Evolutionary conservation across 2,329 filamentous ascomycete genomes (phyloP), one percentile per base, ranked within the genome.

Genomic region (Dactylellina sp.): DNA sequence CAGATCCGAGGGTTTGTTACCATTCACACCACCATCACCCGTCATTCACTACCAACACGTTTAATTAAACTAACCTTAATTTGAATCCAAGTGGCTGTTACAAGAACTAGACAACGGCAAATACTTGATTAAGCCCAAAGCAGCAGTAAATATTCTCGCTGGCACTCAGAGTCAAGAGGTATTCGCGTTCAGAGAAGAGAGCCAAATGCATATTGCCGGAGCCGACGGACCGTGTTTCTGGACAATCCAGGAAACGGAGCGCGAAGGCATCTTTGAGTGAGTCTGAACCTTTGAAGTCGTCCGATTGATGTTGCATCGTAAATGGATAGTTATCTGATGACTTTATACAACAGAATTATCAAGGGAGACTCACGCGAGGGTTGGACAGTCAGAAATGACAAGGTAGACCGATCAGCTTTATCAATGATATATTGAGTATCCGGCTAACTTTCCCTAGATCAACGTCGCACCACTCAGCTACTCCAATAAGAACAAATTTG

Each of bases 221-320:
- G 57, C 40, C 20, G 46, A 62, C 5, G 57, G 57, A 11, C 57
- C 57, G 7, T 62, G 57, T 18, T 39, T 50, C 5, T 62, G 57
- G 44, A 50, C 44, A 1, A 40, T 62, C 9, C 20, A 16, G 14
- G 44, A 39, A 20, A 49, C 42, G 5, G 57, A 40, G 9, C 4
- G 28, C 2, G 32, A 52, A n/a, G 46, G 28, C 11, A 28, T 62
- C 18, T 62, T 50, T 40, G 46, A 40, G 57, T 62, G 52, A 62
- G 28, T 9, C 28, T 3, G 5, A 9, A 7, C 35, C 6, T 18
- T 4, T 32, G 9, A 7, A 25, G 1, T 40, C 4, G 18, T 44
- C 5, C 37, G 6, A 42, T 57, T 22, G 7, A 25, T 35, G 28
- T 2, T 50, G 16, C 22, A 16, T 14, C 16, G 2, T 2, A 24